These are phyloP conservation scores for Letharia columbiana DNA, from an alignment of 495 filamentous ascomycete genomes.

Conservation along the genomic window DNA sequence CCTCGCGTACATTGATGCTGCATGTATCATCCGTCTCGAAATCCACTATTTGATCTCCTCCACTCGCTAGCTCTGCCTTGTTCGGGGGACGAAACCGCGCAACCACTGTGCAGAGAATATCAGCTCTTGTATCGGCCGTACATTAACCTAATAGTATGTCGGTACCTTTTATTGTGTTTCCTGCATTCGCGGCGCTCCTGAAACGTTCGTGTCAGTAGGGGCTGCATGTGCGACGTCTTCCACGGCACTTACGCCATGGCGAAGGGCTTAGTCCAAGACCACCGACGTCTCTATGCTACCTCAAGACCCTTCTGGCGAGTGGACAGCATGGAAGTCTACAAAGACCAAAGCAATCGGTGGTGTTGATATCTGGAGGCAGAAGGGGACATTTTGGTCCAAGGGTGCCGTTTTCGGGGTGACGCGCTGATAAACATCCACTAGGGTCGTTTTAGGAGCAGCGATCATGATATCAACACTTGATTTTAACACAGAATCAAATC, in stretches of 20 bases:
- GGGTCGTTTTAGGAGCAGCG: background rate
- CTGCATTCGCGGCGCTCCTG: constrained; percentile 33
- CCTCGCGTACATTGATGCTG: constrained; percentile 53
- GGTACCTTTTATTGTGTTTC: constrained; percentile 68
- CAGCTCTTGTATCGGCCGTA: constrained; percentile 15
- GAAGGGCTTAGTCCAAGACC: background rate
- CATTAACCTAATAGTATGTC: background rate
- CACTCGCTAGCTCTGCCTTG: constrained; percentile 77
- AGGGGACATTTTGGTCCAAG: background rate
- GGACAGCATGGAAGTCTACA: background rate
- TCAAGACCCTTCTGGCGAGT: background rate
- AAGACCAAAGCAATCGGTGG: background rate
- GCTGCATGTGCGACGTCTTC: constrained; percentile 7
- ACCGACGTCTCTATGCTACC: background rate
- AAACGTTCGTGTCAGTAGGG: constrained; percentile 21
- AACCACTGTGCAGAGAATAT: constrained; percentile 52
- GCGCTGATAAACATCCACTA: constrained; percentile 11
- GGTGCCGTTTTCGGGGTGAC: constrained; percentile 12
- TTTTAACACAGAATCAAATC: background rate
- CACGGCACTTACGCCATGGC: constrained; percentile 24
- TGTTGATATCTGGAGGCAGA: background rate
- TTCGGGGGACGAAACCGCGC: constrained; percentile 97
- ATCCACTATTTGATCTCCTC: constrained; percentile 81
- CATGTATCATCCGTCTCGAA: constrained; percentile 91
- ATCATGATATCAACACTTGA: constrained; percentile 1